phyloP scores from a whole-genome alignment of 2,329 filamentous ascomycete genomes.

The Diplodia mutila region DNA sequence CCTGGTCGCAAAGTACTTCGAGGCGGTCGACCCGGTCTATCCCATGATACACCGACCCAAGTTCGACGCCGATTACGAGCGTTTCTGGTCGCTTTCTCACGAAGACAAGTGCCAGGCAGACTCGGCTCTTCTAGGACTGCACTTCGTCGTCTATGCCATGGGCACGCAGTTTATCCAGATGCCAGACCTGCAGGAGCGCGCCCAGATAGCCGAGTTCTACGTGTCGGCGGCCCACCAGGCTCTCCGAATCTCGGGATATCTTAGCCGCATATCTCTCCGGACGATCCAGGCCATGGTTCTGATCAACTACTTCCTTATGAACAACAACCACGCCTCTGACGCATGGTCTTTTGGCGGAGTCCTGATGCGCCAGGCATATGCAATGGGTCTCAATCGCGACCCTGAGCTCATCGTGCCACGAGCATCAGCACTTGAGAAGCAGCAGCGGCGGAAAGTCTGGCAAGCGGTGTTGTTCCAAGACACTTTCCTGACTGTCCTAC shows the following conservation, averaged over 20 bases:
- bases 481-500: slow-evolving; percentile 76
- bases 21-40: slow-evolving; percentile 75
- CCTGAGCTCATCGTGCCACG: slow-evolving; percentile 72
- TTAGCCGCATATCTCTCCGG: slow-evolving; percentile 72
- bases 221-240: slow-evolving; percentile 79
- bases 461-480: slow-evolving; percentile 81
- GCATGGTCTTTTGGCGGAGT: slow-evolving; percentile 83
- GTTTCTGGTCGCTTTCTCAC: slow-evolving; percentile 69
- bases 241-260: slow-evolving; percentile 73
- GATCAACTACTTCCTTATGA: slow-evolving; percentile 83
- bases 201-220: slow-evolving; percentile 80
- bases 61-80: slow-evolving; percentile 77
- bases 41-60: slow-evolving; percentile 77
- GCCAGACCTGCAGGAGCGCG: slow-evolving; percentile 62
- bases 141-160: slow-evolving; percentile 77
- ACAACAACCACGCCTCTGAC: slow-evolving; percentile 82
- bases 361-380: slow-evolving; percentile 75
- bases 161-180: slow-evolving; percentile 76
- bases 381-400: slow-evolving; percentile 79
- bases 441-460: slow-evolving; percentile 79
- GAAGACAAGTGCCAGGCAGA: slow-evolving; percentile 66
- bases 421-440: slow-evolving; percentile 72
- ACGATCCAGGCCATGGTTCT: slow-evolving; percentile 81
- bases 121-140: slow-evolving; percentile 70
- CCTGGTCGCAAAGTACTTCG: slow-evolving; percentile 59